Percentiles rank a stretch among this genome's conserved stretches.
Conservation (phyloP, 352 stramenopile genomes). For the Phytophthora pinifolia region DNA sequence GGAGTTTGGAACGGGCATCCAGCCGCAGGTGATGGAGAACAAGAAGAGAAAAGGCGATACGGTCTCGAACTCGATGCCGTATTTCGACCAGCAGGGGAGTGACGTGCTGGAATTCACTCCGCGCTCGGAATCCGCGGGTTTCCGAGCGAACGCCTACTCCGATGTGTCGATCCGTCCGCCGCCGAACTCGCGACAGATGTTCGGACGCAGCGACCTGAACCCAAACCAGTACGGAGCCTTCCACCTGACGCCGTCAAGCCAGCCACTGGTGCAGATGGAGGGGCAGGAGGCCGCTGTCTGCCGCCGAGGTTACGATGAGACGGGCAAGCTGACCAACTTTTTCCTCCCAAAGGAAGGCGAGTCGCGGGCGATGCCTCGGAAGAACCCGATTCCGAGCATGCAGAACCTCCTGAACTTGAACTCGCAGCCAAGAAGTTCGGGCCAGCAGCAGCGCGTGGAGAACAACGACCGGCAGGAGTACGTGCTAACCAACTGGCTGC, state of each 20-base stretch:
- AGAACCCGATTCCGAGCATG: conserved; percentile 56
- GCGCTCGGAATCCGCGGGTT: conserved; percentile 38
- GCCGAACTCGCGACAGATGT: conserved; percentile 31
- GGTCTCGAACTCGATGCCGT: conserved; percentile 11
- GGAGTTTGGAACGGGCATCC: conserved; percentile 21
- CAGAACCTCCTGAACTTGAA: conserved; percentile 50
- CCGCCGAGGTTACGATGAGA: conserved; percentile 73
- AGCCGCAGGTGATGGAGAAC: conserved; percentile 33
- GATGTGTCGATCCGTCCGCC: conserved; percentile 57
- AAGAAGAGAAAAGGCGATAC: conserved; percentile 65
- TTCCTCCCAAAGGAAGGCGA: conserved; percentile 59
- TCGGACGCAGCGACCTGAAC: conserved; percentile 62
- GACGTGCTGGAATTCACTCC: conserved; percentile 22
- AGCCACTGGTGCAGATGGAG: conserved; percentile 42
- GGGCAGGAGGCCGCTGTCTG: conserved; percentile 37
- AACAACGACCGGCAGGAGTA: conserved; percentile 52
- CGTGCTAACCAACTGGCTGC: conserved; percentile 67
- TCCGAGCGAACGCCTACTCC: conserved; percentile 62
- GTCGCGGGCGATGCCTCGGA: conserved; percentile 19
- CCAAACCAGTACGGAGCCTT: conserved; percentile 71
- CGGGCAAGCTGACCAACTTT: conserved; percentile 76
- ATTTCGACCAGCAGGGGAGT: conserved; percentile 15
- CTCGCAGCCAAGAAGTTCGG: conserved; percentile 28
- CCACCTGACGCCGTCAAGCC: conserved; percentile 48
- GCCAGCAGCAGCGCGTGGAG: conserved; percentile 27